Evolutionary conservation across 805 yeast species (phyloP), one percentile per base, ranked within the genome.

Genomic region (Cyberlindnera mrakii): DNA sequence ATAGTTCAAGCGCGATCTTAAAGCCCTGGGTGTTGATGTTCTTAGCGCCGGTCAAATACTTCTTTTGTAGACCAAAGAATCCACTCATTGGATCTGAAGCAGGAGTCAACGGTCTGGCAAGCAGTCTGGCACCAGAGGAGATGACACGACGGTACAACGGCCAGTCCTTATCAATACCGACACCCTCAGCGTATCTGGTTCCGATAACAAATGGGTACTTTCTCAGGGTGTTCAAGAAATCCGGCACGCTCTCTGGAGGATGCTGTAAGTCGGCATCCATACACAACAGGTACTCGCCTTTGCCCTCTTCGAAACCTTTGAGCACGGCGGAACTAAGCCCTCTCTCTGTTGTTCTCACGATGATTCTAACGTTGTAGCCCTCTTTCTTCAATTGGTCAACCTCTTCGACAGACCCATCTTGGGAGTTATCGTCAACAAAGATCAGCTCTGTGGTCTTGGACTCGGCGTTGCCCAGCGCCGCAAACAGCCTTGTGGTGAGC

Each of bases 211-310:
- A 72, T 23, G 77, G 69, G 46, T 65, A 66, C 6, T 55, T 55
- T 54, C 63, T 65, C 47, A 73, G 54, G 8, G 66, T 57, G 40
- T 66, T 64, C 37, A 73, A 60, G 45, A 73, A 55, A 27, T 62
- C 65, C 40, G 77, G 77, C 9, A 71, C 76, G 43, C 66, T 61
- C 53, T 73, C 78, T 29, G 78, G 78, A 35, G 77, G 78, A 52
- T 73, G 77, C 56, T 72, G 75, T 42, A 72, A 61, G 55, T 72
- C 78, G 19, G 78, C 78, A 55, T 72, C 78, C 77, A 72, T 72
- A 52, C 78, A 72, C 33, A 72, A 62, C 43, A 72, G 49, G 48
- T 71, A 69, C 39, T 69, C 67, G 51, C 78, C 78, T 42, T 68
- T 57, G 25, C 74, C 68, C 40, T 69, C 76, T 36, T 60, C 51